phyloP scores from a whole-genome alignment of 2,329 filamentous ascomycete genomes.

The Didymella exigua region DNA sequence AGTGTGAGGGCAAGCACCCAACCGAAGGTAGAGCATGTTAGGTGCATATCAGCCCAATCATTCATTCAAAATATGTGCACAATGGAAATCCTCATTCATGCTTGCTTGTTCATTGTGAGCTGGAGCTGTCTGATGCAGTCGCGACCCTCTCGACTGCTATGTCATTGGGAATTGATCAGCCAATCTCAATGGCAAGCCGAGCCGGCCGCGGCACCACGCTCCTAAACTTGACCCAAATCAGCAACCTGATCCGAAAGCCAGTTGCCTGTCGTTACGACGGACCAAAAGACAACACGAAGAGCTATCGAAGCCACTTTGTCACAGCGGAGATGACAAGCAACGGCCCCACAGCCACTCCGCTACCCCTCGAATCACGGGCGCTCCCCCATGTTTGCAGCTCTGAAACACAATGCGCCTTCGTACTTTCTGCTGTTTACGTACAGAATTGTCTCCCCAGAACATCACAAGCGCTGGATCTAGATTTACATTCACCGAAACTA shows the following conservation, averaged over 20 bases:
- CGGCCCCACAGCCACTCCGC: conserved; percentile 11
- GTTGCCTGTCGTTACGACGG: neutral
- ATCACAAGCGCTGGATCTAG: conserved; percentile 1
- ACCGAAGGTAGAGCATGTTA: neutral
- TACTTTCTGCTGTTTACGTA: conserved; percentile 16
- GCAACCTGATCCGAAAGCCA: conserved; percentile 10
- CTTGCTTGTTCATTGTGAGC: too few relatives aligned
- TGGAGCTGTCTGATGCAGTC: neutral
- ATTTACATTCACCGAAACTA: conserved; percentile 1
- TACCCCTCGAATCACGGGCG: conserved; percentile 5
- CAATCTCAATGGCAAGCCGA: conserved; percentile 5
- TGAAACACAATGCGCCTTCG: conserved; percentile 3
- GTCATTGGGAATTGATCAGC: neutral
- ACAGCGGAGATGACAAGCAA: conserved; percentile 9
- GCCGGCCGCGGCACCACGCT: conserved; percentile 1
- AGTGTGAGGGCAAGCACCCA: neutral
- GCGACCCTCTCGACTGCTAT: neutral
- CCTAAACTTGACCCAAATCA: conserved; percentile 9
- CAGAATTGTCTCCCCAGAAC: neutral
- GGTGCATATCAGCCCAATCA: neutral
- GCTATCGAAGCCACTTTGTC: conserved; percentile 3
- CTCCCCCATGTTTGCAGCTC: neutral
- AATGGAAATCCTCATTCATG: neutral
- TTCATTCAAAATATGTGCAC: neutral
- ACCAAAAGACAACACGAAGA: neutral